Conservation (phyloP, 495 filamentous ascomycete species). For the Acidomyces sp. region DNA sequence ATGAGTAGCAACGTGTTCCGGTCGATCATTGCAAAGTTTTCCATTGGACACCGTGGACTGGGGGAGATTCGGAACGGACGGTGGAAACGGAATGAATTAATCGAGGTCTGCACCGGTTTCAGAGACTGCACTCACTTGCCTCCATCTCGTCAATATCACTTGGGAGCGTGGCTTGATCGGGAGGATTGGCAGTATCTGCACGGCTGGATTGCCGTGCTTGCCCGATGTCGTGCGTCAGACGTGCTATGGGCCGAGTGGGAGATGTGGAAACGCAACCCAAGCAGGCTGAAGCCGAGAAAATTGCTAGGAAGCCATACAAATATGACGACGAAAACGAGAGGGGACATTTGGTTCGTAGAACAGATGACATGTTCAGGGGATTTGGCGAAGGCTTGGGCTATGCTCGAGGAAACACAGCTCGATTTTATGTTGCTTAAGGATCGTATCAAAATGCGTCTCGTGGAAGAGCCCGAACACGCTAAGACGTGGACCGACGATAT, state of each 20-base stretch:
- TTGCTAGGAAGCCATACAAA: not conserved
- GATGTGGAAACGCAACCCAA: slow-evolving; percentile 12
- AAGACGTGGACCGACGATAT: slow-evolving; percentile 9
- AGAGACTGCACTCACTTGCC: slow-evolving; percentile 13
- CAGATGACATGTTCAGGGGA: slow-evolving; percentile 17
- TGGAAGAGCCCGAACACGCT: slow-evolving; percentile 16
- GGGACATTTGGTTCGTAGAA: slow-evolving; percentile 23
- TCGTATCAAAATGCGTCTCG: slow-evolving; percentile 1
- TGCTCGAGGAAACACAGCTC: slow-evolving; percentile 11
- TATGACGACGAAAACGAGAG: slow-evolving; percentile 12
- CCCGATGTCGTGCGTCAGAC: slow-evolving; percentile 16
- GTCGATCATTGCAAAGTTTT: slow-evolving; percentile 21
- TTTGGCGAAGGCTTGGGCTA: slow-evolving; percentile 15
- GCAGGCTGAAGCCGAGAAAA: slow-evolving; percentile 5
- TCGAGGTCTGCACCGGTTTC: slow-evolving; percentile 22
- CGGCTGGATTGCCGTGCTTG: slow-evolving; percentile 23
- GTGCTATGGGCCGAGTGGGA: slow-evolving; percentile 19
- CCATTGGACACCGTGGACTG: slow-evolving; percentile 18
- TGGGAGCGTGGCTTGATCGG: slow-evolving; percentile 17
- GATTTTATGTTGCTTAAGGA: slow-evolving; percentile 3
- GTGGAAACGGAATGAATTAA: slow-evolving; percentile 14
- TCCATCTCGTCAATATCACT: slow-evolving; percentile 14
- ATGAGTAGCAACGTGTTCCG: slow-evolving; percentile 18
- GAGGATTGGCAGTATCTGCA: slow-evolving; percentile 18
- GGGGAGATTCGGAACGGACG: slow-evolving; percentile 24